phyloP scores from a whole-genome alignment of 2,329 filamentous ascomycete genomes.

The Cladophialophora bantiana region DNA sequence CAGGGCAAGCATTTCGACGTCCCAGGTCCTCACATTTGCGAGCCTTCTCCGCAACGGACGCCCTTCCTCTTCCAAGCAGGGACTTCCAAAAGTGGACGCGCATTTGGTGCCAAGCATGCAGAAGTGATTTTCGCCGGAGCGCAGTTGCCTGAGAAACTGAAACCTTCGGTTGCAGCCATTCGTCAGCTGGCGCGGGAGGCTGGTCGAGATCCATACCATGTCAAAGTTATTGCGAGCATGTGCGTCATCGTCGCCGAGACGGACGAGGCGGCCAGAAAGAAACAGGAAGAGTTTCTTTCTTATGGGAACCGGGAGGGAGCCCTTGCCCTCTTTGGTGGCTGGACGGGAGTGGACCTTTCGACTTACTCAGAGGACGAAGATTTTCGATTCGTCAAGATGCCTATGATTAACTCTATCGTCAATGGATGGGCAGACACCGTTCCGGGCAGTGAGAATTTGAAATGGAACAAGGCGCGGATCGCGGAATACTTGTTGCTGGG shows the following conservation, averaged over 20 bases:
- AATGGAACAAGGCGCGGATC: conserved; percentile 50
- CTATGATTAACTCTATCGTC: conserved; percentile 56
- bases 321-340: conserved; percentile 63
- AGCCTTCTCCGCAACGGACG: conserved; percentile 64
- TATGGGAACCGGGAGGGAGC: conserved; percentile 63
- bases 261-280: conserved; percentile 61
- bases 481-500: conserved; percentile 58
- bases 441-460: conserved; percentile 48
- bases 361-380: conserved; percentile 65
- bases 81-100: conserved; percentile 63
- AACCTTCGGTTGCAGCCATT: conserved; percentile 58
- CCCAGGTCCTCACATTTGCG: conserved; percentile 57
- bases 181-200: conserved; percentile 58
- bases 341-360: conserved; percentile 67
- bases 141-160: conserved; percentile 66
- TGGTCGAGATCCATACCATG: conserved; percentile 63
- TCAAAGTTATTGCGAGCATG: conserved; percentile 64
- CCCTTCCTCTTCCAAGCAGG: conserved; percentile 67
- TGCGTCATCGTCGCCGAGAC: conserved; percentile 59
- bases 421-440: conserved; percentile 34
- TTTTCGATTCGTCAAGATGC: conserved; percentile 62
- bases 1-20: conserved; percentile 60
- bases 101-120: conserved; percentile 65
- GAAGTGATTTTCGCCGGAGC: conserved; percentile 67
- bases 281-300: conserved; percentile 60